Conservation (phyloP, 306 rosid species). For the Acacia acuminata region DNA sequence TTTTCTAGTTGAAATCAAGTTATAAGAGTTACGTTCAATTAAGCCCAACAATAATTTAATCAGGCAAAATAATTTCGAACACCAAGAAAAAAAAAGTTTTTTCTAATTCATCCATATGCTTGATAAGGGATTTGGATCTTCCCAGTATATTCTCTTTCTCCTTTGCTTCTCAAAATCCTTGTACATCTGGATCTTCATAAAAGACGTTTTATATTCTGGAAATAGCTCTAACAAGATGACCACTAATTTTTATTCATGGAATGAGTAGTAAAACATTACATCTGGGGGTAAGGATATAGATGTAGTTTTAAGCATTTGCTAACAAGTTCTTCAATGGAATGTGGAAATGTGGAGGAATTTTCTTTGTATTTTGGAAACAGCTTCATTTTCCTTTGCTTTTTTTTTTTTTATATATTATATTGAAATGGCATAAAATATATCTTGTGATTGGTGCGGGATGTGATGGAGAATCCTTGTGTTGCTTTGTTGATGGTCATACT, state of each 20-base stretch:
- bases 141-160: too few species aligned
- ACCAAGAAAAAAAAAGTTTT: too few species aligned
- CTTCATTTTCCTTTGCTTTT: conserved; percentile 11
- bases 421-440: not conserved
- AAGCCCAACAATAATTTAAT: too few species aligned
- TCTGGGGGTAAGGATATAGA: not conserved
- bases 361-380: not conserved
- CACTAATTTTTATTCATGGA: not conserved
- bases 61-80: too few species aligned
- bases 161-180: too few species aligned
- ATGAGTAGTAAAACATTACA: not conserved
- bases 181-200: not conserved
- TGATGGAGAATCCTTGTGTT: conserved; percentile 93
- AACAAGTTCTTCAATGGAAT: not conserved
- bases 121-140: too few species aligned
- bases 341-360: not conserved
- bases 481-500: conserved; percentile 95
- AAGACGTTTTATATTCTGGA: conserved; percentile 12
- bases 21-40: too few species aligned
- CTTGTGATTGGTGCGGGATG: conserved; percentile 51
- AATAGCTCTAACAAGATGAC: not conserved
- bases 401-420: not conserved
- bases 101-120: too few species aligned
- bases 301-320: not conserved
- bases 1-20: too few species aligned